These are phyloP conservation scores for Plenodomus tracheiphilus DNA, from an alignment of 2,329 filamentous ascomycete species.

Conservation along the genomic window DNA sequence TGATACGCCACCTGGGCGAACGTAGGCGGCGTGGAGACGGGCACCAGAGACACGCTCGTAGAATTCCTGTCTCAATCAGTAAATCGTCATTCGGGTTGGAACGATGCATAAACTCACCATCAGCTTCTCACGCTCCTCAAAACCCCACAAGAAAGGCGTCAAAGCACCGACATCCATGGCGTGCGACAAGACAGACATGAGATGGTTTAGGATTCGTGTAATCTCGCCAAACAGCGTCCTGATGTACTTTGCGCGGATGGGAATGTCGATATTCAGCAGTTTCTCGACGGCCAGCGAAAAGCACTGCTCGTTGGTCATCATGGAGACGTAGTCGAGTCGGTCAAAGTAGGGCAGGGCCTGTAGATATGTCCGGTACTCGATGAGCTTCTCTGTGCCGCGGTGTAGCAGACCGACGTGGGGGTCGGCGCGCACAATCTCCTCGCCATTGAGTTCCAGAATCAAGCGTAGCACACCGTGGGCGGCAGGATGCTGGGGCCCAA, in stretches of 20 bases:
- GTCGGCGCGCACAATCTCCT: constrained; percentile 95
- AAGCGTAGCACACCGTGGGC: constrained; percentile 96
- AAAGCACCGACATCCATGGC: constrained; percentile 98
- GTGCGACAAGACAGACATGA: constrained; percentile 97
- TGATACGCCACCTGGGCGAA: constrained; percentile 93
- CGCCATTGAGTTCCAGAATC: constrained; percentile 96
- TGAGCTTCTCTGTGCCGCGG: constrained; percentile 97
- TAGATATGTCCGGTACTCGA: constrained; percentile 99
- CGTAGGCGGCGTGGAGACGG: constrained; percentile 94
- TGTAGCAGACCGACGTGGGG: constrained; percentile 96
- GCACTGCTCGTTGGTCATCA: constrained; percentile 99
- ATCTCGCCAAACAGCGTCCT: constrained; percentile 94
- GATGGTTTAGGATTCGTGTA: constrained; percentile 90
- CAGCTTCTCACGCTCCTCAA: constrained; percentile 98
- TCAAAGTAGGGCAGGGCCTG: constrained; percentile 99
- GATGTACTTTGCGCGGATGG: constrained; percentile 94
- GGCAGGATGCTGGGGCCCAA: constrained; percentile 96
- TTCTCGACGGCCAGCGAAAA: constrained; percentile 96
- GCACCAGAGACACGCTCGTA: constrained; percentile 99
- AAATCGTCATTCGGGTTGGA: background rate
- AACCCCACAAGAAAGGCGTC: constrained; percentile 98
- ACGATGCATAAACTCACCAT: constrained; percentile 68
- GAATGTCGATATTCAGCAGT: constrained; percentile 94
- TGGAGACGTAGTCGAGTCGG: constrained; percentile 96
- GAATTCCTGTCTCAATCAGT: constrained; percentile 73